phyloP scores from a whole-genome alignment of 768 basidiomycete species.

The Psilocybe cubensis region DNA sequence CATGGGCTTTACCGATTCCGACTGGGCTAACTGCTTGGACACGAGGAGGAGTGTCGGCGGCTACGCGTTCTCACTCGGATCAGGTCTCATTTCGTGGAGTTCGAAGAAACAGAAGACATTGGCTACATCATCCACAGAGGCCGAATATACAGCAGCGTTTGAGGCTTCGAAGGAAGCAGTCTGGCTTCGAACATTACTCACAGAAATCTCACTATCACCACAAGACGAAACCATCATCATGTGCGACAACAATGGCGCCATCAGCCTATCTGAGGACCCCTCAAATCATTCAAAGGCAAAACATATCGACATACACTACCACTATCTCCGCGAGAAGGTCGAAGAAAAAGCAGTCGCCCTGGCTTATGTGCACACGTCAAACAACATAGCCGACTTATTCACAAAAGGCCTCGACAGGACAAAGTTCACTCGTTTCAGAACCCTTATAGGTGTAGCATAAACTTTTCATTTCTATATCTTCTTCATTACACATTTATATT shows the following conservation, averaged over 20 bases:
- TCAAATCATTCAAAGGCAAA: conserved; percentile 45
- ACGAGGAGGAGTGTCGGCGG: conserved; percentile 24
- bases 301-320: too few relatives aligned
- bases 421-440: conserved; percentile 17
- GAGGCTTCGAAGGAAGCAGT: conserved; percentile 28
- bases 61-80: conserved; percentile 24
- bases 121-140: conserved; percentile 35
- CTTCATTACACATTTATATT: too few relatives aligned
- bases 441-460: conserved; percentile 17
- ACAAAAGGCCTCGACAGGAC: conserved; percentile 37
- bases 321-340: conserved; percentile 40
- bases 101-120: conserved; percentile 36
- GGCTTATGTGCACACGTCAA: conserved; percentile 31
- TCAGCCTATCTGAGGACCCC: conserved; percentile 35
- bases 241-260: conserved; percentile 42
- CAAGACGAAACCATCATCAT: conserved; percentile 9
- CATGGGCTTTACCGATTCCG: conserved; percentile 26
- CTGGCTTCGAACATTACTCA: conserved; percentile 23
- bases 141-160: conserved; percentile 47
- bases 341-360: conserved; percentile 26
- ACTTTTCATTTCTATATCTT: too few relatives aligned
- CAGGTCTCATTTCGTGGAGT: conserved; percentile 31
- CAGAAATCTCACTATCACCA: conserved; percentile 8
- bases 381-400: conserved; percentile 42
- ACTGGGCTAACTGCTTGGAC: conserved; percentile 28